These are phyloP conservation scores for Dactylellina cionopaga DNA, from an alignment of 2,329 filamentous ascomycete species.

Conservation along the genomic window DNA sequence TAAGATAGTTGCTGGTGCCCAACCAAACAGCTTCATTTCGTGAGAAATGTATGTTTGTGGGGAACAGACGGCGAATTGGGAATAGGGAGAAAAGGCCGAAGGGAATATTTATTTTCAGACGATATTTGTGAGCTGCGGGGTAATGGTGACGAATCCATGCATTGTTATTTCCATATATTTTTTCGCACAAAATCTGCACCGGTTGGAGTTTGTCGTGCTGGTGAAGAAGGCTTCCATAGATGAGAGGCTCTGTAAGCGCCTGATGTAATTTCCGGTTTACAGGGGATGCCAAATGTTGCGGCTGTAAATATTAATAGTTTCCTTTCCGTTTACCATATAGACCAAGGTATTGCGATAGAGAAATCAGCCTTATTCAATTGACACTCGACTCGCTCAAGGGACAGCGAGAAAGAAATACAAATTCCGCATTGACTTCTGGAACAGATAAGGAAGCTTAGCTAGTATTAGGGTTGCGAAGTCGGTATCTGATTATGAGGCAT, in stretches of 20 bases:
- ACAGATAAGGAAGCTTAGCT: slow-evolving; percentile 23
- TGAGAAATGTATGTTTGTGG: slow-evolving; percentile 23
- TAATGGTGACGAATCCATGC: slow-evolving; percentile 41
- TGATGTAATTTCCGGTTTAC: slow-evolving; percentile 9
- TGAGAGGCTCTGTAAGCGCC: slow-evolving; percentile 46
- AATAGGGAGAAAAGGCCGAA: background rate
- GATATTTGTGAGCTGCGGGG: slow-evolving; percentile 9
- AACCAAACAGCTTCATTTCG: slow-evolving; percentile 51
- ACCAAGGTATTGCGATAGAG: slow-evolving; percentile 24
- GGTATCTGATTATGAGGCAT: background rate
- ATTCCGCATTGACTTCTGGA: slow-evolving; percentile 34
- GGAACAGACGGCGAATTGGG: slow-evolving; percentile 5
- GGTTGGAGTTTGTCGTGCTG: slow-evolving; percentile 18
- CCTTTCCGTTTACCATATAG: slow-evolving; percentile 24
- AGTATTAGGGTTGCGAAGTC: background rate
- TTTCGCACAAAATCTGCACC: slow-evolving; percentile 31
- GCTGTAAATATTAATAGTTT: slow-evolving; percentile 33
- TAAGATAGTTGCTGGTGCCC: slow-evolving; percentile 71
- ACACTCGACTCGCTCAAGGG: background rate
- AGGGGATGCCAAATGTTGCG: slow-evolving; percentile 16
- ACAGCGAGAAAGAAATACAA: background rate
- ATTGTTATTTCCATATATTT: slow-evolving; percentile 22
- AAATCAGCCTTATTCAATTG: background rate
- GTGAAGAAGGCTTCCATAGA: slow-evolving; percentile 23
- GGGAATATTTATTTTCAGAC: background rate